These are phyloP conservation scores for Volvariella surrecta DNA, from an alignment of 1,284 basidiomycete genomes.

Conservation along the genomic window DNA sequence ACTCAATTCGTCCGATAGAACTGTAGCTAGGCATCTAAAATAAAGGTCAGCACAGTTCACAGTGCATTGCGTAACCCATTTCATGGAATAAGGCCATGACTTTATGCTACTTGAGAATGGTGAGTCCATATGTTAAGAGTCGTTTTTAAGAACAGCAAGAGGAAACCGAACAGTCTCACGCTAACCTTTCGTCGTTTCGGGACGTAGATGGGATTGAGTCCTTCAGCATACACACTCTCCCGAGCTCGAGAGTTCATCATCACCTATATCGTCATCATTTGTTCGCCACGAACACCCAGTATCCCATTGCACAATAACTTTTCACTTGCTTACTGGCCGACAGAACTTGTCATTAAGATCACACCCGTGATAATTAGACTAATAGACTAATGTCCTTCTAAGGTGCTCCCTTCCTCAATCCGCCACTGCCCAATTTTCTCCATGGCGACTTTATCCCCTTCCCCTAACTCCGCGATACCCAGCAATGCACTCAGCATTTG, in stretches of 20 bases:
- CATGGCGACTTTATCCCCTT: conserved; percentile 81
- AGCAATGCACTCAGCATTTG: conserved; percentile 79
- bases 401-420: conserved; percentile 59
- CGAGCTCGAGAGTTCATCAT: conserved; percentile 54
- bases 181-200: conserved; percentile 49
- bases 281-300: conserved; percentile 90
- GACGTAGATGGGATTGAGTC: conserved; percentile 45
- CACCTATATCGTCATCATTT: conserved; percentile 78
- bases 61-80: conserved; percentile 99
- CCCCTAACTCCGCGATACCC: conserved; percentile 48
- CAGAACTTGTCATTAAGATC: no score
- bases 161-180: conserved; percentile 82
- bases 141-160: conserved; percentile 86
- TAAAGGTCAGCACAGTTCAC: no score
- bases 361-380: no score
- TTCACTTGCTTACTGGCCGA: no score
- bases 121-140: conserved; percentile 68
- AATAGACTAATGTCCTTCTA: conserved; percentile 43
- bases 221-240: conserved; percentile 31
- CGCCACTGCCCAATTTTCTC: conserved; percentile 82
- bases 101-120: conserved; percentile 87
- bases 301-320: no score
- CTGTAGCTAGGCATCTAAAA: no score
- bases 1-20: conserved; percentile 94
- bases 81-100: conserved; percentile 96